Evolutionary conservation across 805 yeast species (phyloP).

Genomic region (Candida silvicultrix): DNA sequence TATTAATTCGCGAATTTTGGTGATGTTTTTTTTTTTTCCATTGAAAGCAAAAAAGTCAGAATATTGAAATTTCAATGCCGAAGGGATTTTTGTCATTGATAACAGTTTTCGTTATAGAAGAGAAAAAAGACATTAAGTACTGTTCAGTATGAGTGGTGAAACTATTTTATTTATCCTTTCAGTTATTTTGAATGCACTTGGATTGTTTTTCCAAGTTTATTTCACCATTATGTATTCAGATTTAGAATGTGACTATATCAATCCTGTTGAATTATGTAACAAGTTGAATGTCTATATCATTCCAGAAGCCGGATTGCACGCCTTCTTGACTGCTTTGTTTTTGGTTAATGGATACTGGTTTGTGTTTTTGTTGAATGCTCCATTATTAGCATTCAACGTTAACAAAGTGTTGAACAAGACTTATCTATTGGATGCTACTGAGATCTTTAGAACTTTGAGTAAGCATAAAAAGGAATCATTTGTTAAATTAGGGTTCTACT

Average conservation of each 20-base stretch:
- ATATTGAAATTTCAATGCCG: background rate
- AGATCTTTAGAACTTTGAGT: constrained; percentile 88
- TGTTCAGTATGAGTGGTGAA: background rate
- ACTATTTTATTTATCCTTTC: constrained; percentile 56
- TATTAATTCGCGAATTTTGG: background rate
- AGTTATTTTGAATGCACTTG: constrained; percentile 78
- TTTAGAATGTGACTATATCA: constrained; percentile 92
- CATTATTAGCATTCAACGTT: constrained; percentile 77
- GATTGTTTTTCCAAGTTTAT: constrained; percentile 87
- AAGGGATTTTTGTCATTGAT: too few species aligned
- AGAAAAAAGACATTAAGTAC: too few species aligned
- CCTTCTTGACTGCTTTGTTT: constrained; percentile 58
- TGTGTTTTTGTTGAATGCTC: constrained; percentile 74
- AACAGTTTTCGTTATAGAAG: too few species aligned
- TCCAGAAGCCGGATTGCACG: constrained; percentile 88
- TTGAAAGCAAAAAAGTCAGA: background rate
- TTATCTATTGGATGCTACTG: constrained; percentile 92
- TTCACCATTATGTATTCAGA: constrained; percentile 95
- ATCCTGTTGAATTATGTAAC: constrained; percentile 94
- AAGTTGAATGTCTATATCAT: constrained; percentile 81
- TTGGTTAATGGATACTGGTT: constrained; percentile 91
- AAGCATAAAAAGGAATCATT: constrained; percentile 92
- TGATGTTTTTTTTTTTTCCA: too few species aligned
- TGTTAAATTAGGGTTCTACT: constrained; percentile 84
- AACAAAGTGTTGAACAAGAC: constrained; percentile 74